Base-by-base conservation (phyloP, 495 filamentous ascomycete species). In the Copromyces sp. region DNA sequence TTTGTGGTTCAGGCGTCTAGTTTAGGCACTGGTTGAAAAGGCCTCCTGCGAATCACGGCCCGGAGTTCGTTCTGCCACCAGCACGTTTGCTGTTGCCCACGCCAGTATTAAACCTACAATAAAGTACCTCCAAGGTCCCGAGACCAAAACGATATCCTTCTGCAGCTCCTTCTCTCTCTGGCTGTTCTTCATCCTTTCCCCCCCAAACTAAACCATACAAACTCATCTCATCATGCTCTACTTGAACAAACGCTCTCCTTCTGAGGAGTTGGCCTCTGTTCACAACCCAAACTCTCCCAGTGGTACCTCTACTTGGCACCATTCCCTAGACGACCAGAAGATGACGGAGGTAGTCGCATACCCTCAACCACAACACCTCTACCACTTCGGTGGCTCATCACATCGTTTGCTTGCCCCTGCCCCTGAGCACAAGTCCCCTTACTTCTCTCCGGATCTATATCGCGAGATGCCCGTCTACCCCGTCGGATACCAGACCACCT, bases 291-390 rank as follows among this genome's bases (percentile, higher is more conserved):
- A 35, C 4, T 65, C 53, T 65, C 53, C 53, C 14, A 35, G 1
- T 65, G 29, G 29, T 17, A 65, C 14, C 53, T 65, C 53, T 65
- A 65, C 53, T 32, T 65, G 53, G 53, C 53, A 65, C 11, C 47
- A 59, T 59, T 59, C 47, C 29, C 24, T 59, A 59, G 47, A 29
- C 37, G 39, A 45, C 44, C 45, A 70, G 39, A 77, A 75, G 68
- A 78, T 78, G 75, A 74, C 73, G 20, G 77, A 77, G 65, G 73
- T 78, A 68, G 74, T 72, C 44, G 39, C 38, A 41, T 77, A 74
- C 69, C 70, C 75, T 16, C 69, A 72, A 32, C 39, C 44, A 41
- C 74, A 76, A 38, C 69, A 65, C 29, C 53, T 65, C 24, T 65
- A 65, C 53, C 53, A 42, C 20, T 71, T 78, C 44, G 77, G 68